phyloP scores from a whole-genome alignment of 2,329 filamentous ascomycete species.

The Clarireedia homoeocarpa region DNA sequence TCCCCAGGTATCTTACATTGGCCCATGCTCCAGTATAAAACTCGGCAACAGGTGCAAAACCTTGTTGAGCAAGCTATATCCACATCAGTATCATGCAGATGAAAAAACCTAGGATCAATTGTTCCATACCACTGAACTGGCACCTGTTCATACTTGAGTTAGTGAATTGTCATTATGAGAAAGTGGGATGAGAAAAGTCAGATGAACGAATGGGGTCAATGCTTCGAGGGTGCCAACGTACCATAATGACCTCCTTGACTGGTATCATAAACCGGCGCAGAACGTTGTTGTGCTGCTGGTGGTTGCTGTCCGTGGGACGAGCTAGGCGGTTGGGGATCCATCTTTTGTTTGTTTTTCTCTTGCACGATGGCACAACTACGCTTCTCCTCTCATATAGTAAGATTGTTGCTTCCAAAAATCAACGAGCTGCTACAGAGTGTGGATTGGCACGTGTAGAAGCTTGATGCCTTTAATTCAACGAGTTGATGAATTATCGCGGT shows the following conservation, averaged over 20 bases:
- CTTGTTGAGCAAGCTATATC: constrained; percentile 70
- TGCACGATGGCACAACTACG: not conserved
- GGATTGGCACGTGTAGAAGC: not conserved
- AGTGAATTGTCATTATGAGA: constrained; percentile 16
- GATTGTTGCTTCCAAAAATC: not conserved
- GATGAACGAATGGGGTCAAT: not conserved
- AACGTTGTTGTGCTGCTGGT: constrained; percentile 33
- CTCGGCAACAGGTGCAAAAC: constrained; percentile 80
- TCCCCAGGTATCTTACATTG: constrained; percentile 55
- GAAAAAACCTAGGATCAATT: not conserved
- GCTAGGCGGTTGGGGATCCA: constrained; percentile 48
- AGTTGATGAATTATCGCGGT: not conserved
- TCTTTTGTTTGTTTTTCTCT: constrained; percentile 26
- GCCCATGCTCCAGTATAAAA: constrained; percentile 92
- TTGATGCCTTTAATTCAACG: not conserved
- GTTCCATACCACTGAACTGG: constrained; percentile 56
- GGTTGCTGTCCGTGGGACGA: constrained; percentile 43
- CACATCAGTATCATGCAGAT: constrained; percentile 19
- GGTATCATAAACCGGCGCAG: constrained; percentile 58
- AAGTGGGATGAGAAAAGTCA: not conserved
- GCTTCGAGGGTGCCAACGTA: constrained; percentile 34
- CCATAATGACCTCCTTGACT: constrained; percentile 72
- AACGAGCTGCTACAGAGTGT: not conserved
- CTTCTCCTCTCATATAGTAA: not conserved
- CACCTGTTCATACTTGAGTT: constrained; percentile 40